These are phyloP conservation scores for Apiotrichum siamense DNA, from an alignment of 1,284 basidiomycete genomes.

Conservation along the genomic window DNA sequence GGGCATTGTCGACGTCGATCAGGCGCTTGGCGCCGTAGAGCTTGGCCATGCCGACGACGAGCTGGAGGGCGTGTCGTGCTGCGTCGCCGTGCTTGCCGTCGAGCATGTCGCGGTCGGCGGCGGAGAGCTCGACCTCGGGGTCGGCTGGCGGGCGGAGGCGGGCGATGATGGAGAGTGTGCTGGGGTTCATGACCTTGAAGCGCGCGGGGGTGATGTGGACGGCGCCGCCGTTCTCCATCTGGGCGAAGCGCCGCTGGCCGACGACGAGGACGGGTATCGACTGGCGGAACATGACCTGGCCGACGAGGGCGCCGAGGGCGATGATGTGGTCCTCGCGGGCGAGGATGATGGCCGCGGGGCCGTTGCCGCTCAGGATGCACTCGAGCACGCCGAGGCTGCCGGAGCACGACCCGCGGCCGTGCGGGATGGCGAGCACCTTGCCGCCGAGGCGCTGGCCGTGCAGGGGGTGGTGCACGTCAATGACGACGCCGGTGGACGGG, in stretches of 20 bases:
- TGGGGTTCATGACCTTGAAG: constrained; percentile 1
- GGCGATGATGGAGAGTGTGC: not conserved
- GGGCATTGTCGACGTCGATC: not conserved
- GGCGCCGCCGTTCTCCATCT: constrained; percentile 1
- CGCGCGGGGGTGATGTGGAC: not conserved
- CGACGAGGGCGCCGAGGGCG: constrained; percentile 11
- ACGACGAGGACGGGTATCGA: constrained; percentile 2
- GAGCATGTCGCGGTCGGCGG: not conserved
- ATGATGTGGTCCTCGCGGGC: constrained; percentile 4
- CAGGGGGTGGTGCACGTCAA: constrained; percentile 13
- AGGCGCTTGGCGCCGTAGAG: constrained; percentile 9
- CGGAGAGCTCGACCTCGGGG: not conserved
- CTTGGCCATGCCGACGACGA: constrained; percentile 5
- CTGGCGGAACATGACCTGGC: not conserved
- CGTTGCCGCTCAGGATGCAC: constrained; percentile 1
- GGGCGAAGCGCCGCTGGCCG: not conserved
- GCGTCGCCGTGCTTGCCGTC: not conserved
- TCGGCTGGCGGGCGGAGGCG: not conserved
- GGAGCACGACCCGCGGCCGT: constrained; percentile 12
- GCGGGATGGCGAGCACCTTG: constrained; percentile 7
- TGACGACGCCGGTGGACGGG: not conserved
- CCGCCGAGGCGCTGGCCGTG: not conserved
- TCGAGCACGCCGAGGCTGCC: constrained; percentile 11
- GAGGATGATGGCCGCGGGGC: constrained; percentile 2
- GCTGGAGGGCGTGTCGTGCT: constrained; percentile 1